These are phyloP conservation scores for Pseudogymnoascus sp. DNA, from an alignment of 2,329 filamentous ascomycete species.

Conservation along the genomic window DNA sequence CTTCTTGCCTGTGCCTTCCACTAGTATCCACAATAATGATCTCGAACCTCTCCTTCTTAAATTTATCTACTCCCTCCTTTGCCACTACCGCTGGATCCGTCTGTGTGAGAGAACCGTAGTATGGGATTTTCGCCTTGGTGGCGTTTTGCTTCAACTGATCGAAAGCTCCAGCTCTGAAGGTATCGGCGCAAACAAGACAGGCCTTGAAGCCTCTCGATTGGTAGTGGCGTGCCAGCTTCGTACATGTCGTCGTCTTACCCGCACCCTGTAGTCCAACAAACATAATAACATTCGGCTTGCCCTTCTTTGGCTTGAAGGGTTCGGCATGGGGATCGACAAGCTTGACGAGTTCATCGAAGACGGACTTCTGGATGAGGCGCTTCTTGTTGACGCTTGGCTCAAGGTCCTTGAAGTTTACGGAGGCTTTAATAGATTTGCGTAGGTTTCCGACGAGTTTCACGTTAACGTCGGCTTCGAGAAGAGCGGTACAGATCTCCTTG, in stretches of 20 bases:
- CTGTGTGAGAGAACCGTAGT: conserved; percentile 93
- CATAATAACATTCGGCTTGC: conserved; percentile 96
- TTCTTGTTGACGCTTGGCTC: conserved; percentile 95
- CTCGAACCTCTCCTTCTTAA: conserved; percentile 97
- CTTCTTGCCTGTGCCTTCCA: conserved; percentile 88
- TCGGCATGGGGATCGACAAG: conserved; percentile 94
- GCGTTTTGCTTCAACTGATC: conserved; percentile 99
- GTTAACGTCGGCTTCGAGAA: conserved; percentile 95
- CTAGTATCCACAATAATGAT: conserved; percentile 98
- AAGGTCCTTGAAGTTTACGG: conserved; percentile 92
- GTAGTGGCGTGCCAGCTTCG: conserved; percentile 91
- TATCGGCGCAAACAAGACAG: conserved; percentile 93
- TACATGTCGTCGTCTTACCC: conserved; percentile 97
- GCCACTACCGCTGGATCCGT: conserved; percentile 92
- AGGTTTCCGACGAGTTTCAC: conserved; percentile 85
- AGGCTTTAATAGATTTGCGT: conserved; percentile 81
- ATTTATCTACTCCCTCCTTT: conserved; percentile 93
- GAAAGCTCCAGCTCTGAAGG: conserved; percentile 95
- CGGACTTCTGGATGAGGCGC: conserved; percentile 91
- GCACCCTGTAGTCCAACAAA: conserved; percentile 97
- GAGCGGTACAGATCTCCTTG: conserved; percentile 93
- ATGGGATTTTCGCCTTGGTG: conserved; percentile 97
- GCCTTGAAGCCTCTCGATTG: conserved; percentile 87
- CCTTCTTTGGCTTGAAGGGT: conserved; percentile 94
- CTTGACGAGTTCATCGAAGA: conserved; percentile 93